A percentile compares a stretch with the other conserved stretches of the same genome.
Evolutionary conservation across 78 protist genomes (phyloP).

Genomic region (Trichosphaerium sp.): DNA sequence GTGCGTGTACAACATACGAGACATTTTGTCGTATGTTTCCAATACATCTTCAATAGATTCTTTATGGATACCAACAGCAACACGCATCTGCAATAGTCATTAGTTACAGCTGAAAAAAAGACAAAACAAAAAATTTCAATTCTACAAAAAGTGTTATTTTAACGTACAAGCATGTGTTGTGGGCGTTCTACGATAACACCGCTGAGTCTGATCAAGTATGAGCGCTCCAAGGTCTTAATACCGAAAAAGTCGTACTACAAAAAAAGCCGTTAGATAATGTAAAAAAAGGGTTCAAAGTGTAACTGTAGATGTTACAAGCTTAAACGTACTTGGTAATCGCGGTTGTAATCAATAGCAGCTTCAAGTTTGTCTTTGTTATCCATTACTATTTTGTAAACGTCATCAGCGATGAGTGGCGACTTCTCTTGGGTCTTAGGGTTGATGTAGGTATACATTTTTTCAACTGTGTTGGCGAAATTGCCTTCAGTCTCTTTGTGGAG

Average conservation of each 20-base stretch:
- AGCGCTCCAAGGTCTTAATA: constrained; percentile 80
- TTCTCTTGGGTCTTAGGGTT: constrained; percentile 46
- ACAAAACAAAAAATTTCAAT: too few relatives aligned
- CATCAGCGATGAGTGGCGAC: constrained; percentile 80
- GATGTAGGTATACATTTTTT: constrained; percentile 41
- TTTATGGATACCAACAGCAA: constrained; percentile 87
- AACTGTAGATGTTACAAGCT: too few relatives aligned
- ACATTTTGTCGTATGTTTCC: constrained; percentile 78
- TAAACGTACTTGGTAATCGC: too few relatives aligned
- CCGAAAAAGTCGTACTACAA: constrained; percentile 94
- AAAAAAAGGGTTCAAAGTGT: too few relatives aligned
- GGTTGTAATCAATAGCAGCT: constrained; percentile 59
- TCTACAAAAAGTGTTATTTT: too few relatives aligned
- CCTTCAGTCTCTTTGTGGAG: constrained; percentile 83
- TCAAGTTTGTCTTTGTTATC: constrained; percentile 60
- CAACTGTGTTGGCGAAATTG: constrained; percentile 52
- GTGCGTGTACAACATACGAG: constrained; percentile 72
- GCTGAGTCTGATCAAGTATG: constrained; percentile 66
- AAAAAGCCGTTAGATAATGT: too few relatives aligned
- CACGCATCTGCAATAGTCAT: too few relatives aligned
- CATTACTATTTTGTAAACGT: constrained; percentile 25
- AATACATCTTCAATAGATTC: constrained; percentile 59
- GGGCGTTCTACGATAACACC: constrained; percentile 87
- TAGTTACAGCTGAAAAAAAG: too few relatives aligned
- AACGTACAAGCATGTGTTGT: constrained; percentile 94